phyloP scores from a whole-genome alignment of 345 rosid species.

The Brassica napus region Da-Ae NC_063448.1:11319501-11320000 shows the following conservation, averaged over 20 bases:
- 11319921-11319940: slow-evolving; percentile 59
- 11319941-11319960: slow-evolving; percentile 15
- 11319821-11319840: slow-evolving; percentile 63
- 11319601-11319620: neutral
- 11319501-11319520: neutral
- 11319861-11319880: slow-evolving; percentile 84
- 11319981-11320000: neutral
- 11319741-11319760: slow-evolving; percentile 60
- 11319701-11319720: slow-evolving; percentile 46
- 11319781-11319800: slow-evolving; percentile 74
- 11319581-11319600: neutral
- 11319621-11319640: neutral
- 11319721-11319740: slow-evolving; percentile 48
- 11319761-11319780: slow-evolving; percentile 70
- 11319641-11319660: neutral
- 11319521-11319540: neutral
- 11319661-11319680: neutral
- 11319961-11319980: neutral
- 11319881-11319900: slow-evolving; percentile 86
- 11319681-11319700: neutral
- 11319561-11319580: neutral
- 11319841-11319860: slow-evolving; percentile 73
- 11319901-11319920: slow-evolving; percentile 70
- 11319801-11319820: slow-evolving; percentile 64
- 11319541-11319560: neutral